These are phyloP conservation scores for Termitomyces sp. DNA, from an alignment of 768 basidiomycete genomes.

Conservation along the genomic window DNA sequence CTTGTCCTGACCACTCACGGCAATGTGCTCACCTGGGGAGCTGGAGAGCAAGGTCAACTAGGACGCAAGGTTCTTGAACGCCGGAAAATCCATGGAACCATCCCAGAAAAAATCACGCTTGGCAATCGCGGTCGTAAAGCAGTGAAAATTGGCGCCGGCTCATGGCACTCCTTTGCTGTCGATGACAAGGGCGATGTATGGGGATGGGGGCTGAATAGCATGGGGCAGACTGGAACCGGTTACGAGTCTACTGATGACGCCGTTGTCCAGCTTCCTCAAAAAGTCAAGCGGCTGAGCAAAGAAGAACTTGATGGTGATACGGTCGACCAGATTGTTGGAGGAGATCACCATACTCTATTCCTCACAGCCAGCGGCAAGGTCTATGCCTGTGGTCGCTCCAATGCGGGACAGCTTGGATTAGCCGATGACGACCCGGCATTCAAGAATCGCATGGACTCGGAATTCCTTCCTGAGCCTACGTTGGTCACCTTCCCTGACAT, in stretches of 20 bases:
- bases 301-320: slow-evolving; percentile 56
- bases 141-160: slow-evolving; percentile 75
- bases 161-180: slow-evolving; percentile 88
- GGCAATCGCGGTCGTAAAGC: slow-evolving; percentile 57
- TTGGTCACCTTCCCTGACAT: slow-evolving; percentile 62
- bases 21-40: slow-evolving; percentile 86
- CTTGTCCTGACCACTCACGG: slow-evolving; percentile 88
- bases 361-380: slow-evolving; percentile 81
- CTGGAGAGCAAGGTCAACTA: slow-evolving; percentile 87
- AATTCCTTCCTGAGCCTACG: slow-evolving; percentile 66
- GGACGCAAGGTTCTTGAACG: slow-evolving; percentile 89
- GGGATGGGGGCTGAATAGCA: slow-evolving; percentile 96
- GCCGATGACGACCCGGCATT: slow-evolving; percentile 68
- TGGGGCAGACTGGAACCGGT: slow-evolving; percentile 77
- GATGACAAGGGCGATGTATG: slow-evolving; percentile 81
- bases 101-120: slow-evolving; percentile 84
- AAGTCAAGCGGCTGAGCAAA: slow-evolving; percentile 63
- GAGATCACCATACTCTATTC: slow-evolving; percentile 91
- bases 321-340: slow-evolving; percentile 75
- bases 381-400: slow-evolving; percentile 82
- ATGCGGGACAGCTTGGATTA: slow-evolving; percentile 82
- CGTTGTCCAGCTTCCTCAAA: slow-evolving; percentile 62
- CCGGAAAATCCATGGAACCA: slow-evolving; percentile 84
- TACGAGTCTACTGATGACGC: slow-evolving; percentile 42
- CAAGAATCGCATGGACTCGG: slow-evolving; percentile 49